Evolutionary conservation across 2,329 filamentous ascomycete species (phyloP).

Genomic region (Cryphonectria japonica): DNA sequence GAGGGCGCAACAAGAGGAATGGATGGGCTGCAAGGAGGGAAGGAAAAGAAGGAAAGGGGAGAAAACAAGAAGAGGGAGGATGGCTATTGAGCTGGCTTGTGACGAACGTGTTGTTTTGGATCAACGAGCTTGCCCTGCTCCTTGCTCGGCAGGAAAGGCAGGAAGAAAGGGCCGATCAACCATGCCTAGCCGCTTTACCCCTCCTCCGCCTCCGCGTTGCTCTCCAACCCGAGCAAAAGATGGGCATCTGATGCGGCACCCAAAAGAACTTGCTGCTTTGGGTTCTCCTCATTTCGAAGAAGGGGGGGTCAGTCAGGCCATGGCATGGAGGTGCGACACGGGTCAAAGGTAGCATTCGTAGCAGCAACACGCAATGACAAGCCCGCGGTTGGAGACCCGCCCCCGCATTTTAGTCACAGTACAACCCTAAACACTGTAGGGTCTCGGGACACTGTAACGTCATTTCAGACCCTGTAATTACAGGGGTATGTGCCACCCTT

Average conservation of each 20-base stretch:
- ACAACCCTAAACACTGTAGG: background rate
- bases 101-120: slow-evolving; percentile 11
- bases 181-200: slow-evolving; percentile 5
- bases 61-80: slow-evolving; percentile 8
- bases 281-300: background rate
- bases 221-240: background rate
- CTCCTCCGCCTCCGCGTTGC: background rate
- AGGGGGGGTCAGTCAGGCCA: slow-evolving; percentile 5
- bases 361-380: slow-evolving; percentile 13
- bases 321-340: slow-evolving; percentile 13
- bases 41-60: background rate
- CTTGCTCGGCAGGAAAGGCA: slow-evolving; percentile 19
- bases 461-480: background rate
- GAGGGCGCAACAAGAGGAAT: background rate
- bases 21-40: no score
- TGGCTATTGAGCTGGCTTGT: slow-evolving; percentile 6
- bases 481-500: background rate
- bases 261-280: background rate
- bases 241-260: slow-evolving; percentile 16
- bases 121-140: background rate
- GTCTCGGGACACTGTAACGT: background rate
- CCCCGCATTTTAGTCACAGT: slow-evolving; percentile 24
- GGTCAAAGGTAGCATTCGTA: background rate
- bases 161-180: slow-evolving; percentile 26
- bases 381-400: slow-evolving; percentile 14